These are phyloP conservation scores for Herpetomonas samuelpessoai DNA, from an alignment of 208 protist species.

Conservation along the genomic window DNA sequence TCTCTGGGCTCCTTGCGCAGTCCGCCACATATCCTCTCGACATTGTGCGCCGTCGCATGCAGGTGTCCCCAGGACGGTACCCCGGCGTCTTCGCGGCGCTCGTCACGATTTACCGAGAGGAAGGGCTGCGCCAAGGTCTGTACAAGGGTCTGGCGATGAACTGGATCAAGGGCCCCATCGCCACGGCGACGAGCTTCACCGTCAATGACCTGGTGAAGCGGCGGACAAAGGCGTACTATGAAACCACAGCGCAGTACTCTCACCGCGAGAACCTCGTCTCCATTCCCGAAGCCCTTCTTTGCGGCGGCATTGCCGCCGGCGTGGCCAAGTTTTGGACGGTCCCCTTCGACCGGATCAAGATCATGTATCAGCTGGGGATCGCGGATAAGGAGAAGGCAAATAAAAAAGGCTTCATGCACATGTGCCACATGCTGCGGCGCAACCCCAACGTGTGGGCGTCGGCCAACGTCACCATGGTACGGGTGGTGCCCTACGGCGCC, in stretches of 20 bases:
- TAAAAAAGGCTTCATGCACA: constrained; percentile 25
- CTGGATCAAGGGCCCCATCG: constrained; percentile 94
- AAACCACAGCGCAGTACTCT: constrained; percentile 36
- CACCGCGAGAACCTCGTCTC: constrained; percentile 49
- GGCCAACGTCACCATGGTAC: constrained; percentile 89
- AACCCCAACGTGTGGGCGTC: constrained; percentile 86
- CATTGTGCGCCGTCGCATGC: constrained; percentile 93
- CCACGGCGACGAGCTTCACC: constrained; percentile 87
- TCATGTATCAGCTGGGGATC: constrained; percentile 91
- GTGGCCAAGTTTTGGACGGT: constrained; percentile 88
- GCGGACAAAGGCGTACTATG: constrained; percentile 69
- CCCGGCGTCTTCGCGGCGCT: constrained; percentile 63
- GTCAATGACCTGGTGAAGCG: constrained; percentile 90
- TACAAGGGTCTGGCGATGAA: constrained; percentile 94
- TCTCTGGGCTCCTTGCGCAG: constrained; percentile 90
- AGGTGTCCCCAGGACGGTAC: constrained; percentile 81
- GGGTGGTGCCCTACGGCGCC: constrained; percentile 92
- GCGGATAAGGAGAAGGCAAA: constrained; percentile 26
- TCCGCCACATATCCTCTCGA: constrained; percentile 94
- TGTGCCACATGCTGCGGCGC: constrained; percentile 47
- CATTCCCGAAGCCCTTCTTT: constrained; percentile 70
- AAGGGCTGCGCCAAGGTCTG: constrained; percentile 73
- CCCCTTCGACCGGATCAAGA: constrained; percentile 93
- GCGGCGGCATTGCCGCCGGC: constrained; percentile 89
- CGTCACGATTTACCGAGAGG: constrained; percentile 59